phyloP scores from a whole-genome alignment of 2,329 filamentous ascomycete species.

The Dendrostoma leiphaemia region DNA sequence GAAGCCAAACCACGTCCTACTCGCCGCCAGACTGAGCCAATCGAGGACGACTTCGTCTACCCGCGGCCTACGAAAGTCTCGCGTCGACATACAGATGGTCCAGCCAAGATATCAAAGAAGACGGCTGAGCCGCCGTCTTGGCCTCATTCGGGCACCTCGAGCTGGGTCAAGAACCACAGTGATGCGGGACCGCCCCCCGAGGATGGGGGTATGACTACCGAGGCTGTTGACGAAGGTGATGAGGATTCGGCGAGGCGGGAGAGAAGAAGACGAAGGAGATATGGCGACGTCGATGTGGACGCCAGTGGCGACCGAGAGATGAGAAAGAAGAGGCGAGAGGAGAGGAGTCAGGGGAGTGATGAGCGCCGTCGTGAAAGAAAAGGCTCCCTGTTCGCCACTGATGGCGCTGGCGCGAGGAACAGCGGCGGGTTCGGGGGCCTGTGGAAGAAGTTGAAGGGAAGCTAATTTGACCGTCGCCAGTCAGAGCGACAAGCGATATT shows the following conservation, averaged over 20 bases:
- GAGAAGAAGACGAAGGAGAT: conserved; percentile 42
- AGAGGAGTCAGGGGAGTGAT: conserved; percentile 41
- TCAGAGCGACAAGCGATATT: background rate
- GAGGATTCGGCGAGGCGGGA: conserved; percentile 51
- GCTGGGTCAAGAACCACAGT: conserved; percentile 65
- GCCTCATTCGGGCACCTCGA: conserved; percentile 64
- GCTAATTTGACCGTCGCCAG: conserved; percentile 13
- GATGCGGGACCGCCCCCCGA: conserved; percentile 60
- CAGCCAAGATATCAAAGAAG: conserved; percentile 14
- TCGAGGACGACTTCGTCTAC: conserved; percentile 45
- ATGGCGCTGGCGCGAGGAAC: conserved; percentile 45
- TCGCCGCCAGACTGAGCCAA: conserved; percentile 40
- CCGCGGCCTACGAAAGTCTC: conserved; percentile 29
- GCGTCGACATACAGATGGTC: conserved; percentile 22
- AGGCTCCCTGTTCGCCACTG: conserved; percentile 37
- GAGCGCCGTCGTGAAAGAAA: conserved; percentile 40
- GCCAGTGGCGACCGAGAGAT: conserved; percentile 28
- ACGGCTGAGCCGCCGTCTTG: conserved; percentile 36
- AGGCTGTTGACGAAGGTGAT: conserved; percentile 43
- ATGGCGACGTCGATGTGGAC: conserved; percentile 40
- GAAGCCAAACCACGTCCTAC: conserved; percentile 39
- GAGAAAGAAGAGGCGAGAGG: conserved; percentile 23
- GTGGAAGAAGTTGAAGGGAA: conserved; percentile 55
- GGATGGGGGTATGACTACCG: conserved; percentile 32
- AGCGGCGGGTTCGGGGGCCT: conserved; percentile 38